A percentile compares a stretch with the other conserved stretches of the same genome.
Evolutionary conservation across 257 asterid genomes (phyloP).

Genomic region (Scutellaria baicalensis): DNA sequence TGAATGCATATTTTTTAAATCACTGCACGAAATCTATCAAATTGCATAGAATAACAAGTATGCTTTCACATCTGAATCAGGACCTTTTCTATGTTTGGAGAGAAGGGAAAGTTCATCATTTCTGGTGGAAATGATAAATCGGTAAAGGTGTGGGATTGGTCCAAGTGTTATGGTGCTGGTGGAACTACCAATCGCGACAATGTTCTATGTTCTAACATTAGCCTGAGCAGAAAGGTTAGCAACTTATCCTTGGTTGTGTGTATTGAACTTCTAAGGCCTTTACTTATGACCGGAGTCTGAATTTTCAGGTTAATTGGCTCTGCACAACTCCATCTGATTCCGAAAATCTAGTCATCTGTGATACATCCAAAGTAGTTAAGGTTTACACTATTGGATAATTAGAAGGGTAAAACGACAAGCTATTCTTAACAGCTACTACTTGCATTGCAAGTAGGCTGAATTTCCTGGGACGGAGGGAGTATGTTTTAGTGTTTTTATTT

Average conservation of each 20-base stretch:
- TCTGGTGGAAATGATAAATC: constrained; percentile 91
- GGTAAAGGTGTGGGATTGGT: constrained; percentile 88
- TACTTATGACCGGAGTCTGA: background rate
- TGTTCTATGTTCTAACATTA: constrained; percentile 35
- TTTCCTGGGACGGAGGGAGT: too few species aligned
- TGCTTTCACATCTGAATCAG: constrained; percentile 26
- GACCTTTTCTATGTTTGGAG: constrained; percentile 79
- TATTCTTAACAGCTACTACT: too few species aligned
- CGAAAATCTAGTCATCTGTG: constrained; percentile 81
- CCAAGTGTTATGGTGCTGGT: constrained; percentile 31
- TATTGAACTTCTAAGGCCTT: background rate
- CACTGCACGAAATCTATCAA: background rate
- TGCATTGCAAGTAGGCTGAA: too few species aligned
- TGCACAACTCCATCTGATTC: constrained; percentile 78
- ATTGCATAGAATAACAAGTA: background rate
- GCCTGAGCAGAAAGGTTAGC: constrained; percentile 61
- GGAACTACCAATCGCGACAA: constrained; percentile 24
- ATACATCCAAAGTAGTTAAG: constrained; percentile 81
- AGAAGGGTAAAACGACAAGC: background rate
- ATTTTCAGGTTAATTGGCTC: constrained; percentile 80
- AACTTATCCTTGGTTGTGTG: background rate
- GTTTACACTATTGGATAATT: constrained; percentile 50
- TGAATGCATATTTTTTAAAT: background rate
- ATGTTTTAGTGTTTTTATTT: background rate
- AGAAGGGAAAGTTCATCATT: constrained; percentile 70